Percentiles rank a stretch among this genome's conserved stretches.
These are phyloP conservation scores for Rhizopogon roseolus DNA, from an alignment of 768 basidiomycete genomes.

Conservation along the genomic window DNA sequence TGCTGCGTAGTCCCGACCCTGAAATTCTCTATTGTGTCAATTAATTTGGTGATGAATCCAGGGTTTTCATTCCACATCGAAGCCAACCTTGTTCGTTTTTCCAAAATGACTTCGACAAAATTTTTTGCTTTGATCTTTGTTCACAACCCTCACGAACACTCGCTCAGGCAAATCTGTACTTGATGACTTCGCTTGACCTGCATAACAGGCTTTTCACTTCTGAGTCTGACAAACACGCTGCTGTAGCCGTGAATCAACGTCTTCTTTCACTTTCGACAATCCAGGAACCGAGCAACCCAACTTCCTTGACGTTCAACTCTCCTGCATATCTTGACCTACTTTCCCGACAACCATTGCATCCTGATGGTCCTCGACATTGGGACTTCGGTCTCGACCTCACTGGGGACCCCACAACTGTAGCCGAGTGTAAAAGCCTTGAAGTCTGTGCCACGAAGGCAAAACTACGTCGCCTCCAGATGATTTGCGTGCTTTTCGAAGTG, in stretches of 20 bases:
- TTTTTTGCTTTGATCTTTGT: not conserved
- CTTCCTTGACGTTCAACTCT: conserved; percentile 12
- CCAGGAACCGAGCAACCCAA: conserved; percentile 12
- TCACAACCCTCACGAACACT: conserved; percentile 11
- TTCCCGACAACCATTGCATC: conserved; percentile 38
- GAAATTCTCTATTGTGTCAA: not conserved
- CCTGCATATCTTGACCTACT: conserved; percentile 33
- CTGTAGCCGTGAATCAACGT: conserved; percentile 15
- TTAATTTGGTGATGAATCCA: not conserved
- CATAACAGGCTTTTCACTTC: conserved; percentile 49
- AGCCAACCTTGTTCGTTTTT: conserved; percentile 2
- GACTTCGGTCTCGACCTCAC: conserved; percentile 25
- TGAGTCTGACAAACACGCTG: conserved; percentile 19
- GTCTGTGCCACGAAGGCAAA: conserved; percentile 24
- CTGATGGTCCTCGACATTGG: conserved; percentile 30
- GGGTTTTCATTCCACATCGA: not conserved
- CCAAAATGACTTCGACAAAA: not conserved
- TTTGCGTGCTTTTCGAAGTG: conserved; percentile 22
- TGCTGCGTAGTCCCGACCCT: not conserved
- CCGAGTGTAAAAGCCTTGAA: conserved; percentile 26
- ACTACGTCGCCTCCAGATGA: conserved; percentile 29
- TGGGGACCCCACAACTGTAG: conserved; percentile 24
- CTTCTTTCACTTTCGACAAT: not conserved
- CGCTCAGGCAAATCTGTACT: not conserved
- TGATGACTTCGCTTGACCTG: conserved; percentile 59